Conservation (phyloP, 306 rosid species). For the Datisca glomerata region DNA sequence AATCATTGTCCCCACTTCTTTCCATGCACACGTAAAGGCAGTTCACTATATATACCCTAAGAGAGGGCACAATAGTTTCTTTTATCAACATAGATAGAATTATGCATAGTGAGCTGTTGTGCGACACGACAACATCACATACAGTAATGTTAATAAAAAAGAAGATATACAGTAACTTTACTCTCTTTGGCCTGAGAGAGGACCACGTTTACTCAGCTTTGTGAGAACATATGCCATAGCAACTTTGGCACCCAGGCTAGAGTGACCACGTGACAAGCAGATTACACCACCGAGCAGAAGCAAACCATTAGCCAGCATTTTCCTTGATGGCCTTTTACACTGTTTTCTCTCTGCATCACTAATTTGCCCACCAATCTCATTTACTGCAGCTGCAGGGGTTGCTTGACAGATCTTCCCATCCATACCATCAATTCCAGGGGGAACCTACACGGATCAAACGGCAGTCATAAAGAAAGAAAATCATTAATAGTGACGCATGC, state of each 20-base stretch:
- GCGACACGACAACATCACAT: background rate
- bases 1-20: too few species aligned
- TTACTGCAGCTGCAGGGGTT: slow-evolving; percentile 12
- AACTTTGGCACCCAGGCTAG: slow-evolving; percentile 87
- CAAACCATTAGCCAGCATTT: slow-evolving; percentile 56
- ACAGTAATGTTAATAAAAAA: background rate
- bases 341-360: slow-evolving; percentile 13
- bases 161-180: background rate
- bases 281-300: slow-evolving; percentile 66
- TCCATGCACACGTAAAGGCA: too few species aligned
- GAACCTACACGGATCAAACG: slow-evolving; percentile 36
- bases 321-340: slow-evolving; percentile 39
- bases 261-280: slow-evolving; percentile 63
- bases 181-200: slow-evolving; percentile 23
- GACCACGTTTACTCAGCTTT: slow-evolving; percentile 43
- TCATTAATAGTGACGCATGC: background rate
- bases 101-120: too few species aligned
- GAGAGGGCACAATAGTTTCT: too few species aligned
- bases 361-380: slow-evolving; percentile 13
- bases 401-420: slow-evolving; percentile 14
- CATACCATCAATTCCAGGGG: slow-evolving; percentile 35
- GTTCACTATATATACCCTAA: too few species aligned
- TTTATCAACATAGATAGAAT: too few species aligned
- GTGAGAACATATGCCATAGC: slow-evolving; percentile 56
- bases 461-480: background rate